A percentile compares a stretch with the other conserved stretches of the same genome.
Evolutionary conservation across 1,284 basidiomycete species (phyloP).

Genomic region (Moesziomyces globuligerus): DNA sequence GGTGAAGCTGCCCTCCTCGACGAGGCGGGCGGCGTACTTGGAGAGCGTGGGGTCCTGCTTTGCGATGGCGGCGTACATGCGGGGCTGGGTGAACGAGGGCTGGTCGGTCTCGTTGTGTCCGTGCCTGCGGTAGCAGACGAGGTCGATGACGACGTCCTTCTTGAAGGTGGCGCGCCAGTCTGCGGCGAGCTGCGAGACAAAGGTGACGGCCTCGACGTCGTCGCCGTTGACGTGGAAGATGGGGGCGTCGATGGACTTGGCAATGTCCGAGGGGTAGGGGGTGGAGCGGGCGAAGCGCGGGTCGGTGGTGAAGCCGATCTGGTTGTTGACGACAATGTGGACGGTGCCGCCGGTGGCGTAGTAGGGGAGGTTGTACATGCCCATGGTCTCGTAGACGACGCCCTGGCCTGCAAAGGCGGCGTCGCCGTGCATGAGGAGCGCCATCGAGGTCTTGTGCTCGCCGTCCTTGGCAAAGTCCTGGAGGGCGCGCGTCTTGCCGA

Average conservation of each 20-base stretch:
- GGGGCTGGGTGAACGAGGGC: conserved; percentile 97
- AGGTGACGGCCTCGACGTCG: conserved; percentile 93
- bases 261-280: conserved; percentile 98
- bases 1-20: conserved; percentile 92
- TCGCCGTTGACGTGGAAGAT: conserved; percentile 99
- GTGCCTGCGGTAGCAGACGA: conserved; percentile 98
- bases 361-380: conserved; percentile 92
- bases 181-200: conserved; percentile 95
- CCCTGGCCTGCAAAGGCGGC: conserved; percentile 99
- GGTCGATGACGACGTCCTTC: conserved; percentile 98
- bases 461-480: conserved; percentile 95
- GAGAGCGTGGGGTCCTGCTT: conserved; percentile 92
- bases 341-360: conserved; percentile 98
- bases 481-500: conserved; percentile 95
- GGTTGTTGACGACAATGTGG: conserved; percentile 99
- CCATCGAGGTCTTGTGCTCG: conserved; percentile 73
- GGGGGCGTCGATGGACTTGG: conserved; percentile 96
- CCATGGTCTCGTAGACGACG: conserved; percentile 99
- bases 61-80: conserved; percentile 98
- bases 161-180: conserved; percentile 99
- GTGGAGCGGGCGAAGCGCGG: conserved; percentile 97
- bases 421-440: conserved; percentile 94
- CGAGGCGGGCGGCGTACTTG: conserved; percentile 89
- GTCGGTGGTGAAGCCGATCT: conserved; percentile 99
- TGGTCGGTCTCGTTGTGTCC: conserved; percentile 99